Base-by-base conservation (phyloP, 2,329 filamentous ascomycete genomes). In the Monosporascus cannonballus region DNA sequence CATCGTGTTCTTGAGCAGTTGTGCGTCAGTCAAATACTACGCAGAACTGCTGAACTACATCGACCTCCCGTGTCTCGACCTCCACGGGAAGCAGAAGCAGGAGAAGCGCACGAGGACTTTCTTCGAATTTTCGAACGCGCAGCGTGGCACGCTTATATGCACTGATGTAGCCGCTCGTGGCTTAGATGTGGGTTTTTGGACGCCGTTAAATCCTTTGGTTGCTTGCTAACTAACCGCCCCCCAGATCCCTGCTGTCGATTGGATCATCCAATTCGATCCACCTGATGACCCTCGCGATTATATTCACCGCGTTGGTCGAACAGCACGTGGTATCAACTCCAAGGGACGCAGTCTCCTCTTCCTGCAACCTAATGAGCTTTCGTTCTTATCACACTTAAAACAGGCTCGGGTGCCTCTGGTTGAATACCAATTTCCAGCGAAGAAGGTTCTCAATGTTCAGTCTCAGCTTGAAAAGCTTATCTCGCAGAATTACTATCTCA, bases 61-160 rank as follows among this genome's bases (percentile, higher is more conserved):
- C 64, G 94, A 97, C 70, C 80, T 96, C 41, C 64, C 64, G 44
- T 63, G 61, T 24, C 76, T 91, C 25, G 86, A 86, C 59, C 74
- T 92, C 2, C 87, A 91, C 66, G 94, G 91, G 61, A 96, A 99
- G 74, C 90, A 96, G 73, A 99, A 99, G 74, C 94, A 99, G 73
- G 91, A 96, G 73, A 96, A 96, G 72, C 89, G 94, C n/a, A 99
- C 94, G 24, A 96, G 95, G 68, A 96, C 91, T 1, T 99, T 99
- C 71, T 99, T 97, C 71, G 93, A 97, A 69, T 99, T 99, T 69
- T 86, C 84, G 66, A 91, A 92, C 64, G 87, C 67, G 4, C 85
- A 85, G 59, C 83, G 88, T 59, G 94, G 93, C 24, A 96, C 89
- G 1, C 73, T 99, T 51, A 94, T 99, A 61, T 96, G 92, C 74